Conservation (phyloP, 23 red algal genomes). For the Pyropia haitanensis region DNA sequence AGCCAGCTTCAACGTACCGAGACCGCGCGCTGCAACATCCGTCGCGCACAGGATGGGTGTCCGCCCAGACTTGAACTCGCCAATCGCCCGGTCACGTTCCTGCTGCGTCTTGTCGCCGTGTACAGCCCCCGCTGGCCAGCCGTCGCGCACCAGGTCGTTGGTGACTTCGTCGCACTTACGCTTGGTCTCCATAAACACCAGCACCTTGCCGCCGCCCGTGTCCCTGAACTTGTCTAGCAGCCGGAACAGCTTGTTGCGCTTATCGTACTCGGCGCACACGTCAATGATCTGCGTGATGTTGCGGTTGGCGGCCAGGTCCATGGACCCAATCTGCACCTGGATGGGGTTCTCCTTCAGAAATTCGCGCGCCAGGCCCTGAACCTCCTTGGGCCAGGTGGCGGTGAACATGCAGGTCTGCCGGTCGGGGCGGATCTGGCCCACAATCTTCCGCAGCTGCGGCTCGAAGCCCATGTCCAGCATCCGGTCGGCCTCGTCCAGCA, state of each 20-base stretch:
- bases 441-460: constrained; percentile 85
- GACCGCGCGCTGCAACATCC: constrained; percentile 85
- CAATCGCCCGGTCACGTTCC: constrained; percentile 83
- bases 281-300: constrained; percentile 83
- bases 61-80: constrained; percentile 67
- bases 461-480: constrained; percentile 99
- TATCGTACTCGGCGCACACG: constrained; percentile 67
- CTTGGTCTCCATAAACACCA: constrained; percentile 91
- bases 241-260: constrained; percentile 49
- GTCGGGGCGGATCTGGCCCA: constrained; percentile 85
- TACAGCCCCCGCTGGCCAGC: constrained; percentile 58
- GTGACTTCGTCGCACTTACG: constrained; percentile 74
- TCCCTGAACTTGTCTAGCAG: constrained; percentile 45
- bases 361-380: constrained; percentile 69
- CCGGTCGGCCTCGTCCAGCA: constrained; percentile 94
- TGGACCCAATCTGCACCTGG: constrained; percentile 74
- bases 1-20: constrained; percentile 49
- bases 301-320: constrained; percentile 79
- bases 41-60: constrained; percentile 73
- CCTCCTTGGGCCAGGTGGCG: constrained; percentile 92
- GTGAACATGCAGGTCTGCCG: constrained; percentile 98
- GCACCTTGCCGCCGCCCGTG: constrained; percentile 13
- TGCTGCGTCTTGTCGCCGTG: constrained; percentile 93
- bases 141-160: constrained; percentile 37
- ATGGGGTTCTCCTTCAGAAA: constrained; percentile 86